Percentiles rank a stretch among this genome's conserved stretches.
These are phyloP conservation scores for Hypoxylon lienhwacheense DNA, from an alignment of 495 filamentous ascomycete genomes.

Conservation along the genomic window DNA sequence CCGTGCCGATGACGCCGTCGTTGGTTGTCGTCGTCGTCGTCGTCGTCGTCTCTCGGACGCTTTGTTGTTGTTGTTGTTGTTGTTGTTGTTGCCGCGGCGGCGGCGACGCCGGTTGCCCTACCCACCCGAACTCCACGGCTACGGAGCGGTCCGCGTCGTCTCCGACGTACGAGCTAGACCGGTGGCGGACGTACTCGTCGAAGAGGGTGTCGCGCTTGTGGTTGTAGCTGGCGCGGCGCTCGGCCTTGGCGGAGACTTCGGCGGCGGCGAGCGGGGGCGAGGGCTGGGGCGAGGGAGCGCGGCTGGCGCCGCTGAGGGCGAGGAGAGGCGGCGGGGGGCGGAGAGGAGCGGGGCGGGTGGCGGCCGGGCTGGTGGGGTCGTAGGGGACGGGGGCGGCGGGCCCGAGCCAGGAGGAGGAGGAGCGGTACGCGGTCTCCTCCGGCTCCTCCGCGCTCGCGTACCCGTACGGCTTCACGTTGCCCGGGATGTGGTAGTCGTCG, in stretches of 20 bases:
- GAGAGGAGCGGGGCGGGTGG: slow-evolving; percentile 28
- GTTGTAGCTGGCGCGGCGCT: slow-evolving; percentile 34
- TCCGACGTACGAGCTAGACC: slow-evolving; percentile 30
- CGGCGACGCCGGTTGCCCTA: no score
- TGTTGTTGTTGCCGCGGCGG: no score
- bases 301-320: slow-evolving; percentile 13
- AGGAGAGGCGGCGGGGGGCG: slow-evolving; percentile 25
- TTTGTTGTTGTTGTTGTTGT: no score
- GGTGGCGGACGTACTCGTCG: slow-evolving; percentile 36
- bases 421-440: slow-evolving; percentile 27
- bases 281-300: slow-evolving; percentile 17
- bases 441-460: slow-evolving; percentile 30
- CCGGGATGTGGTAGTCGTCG: slow-evolving; percentile 48
- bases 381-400: slow-evolving; percentile 22
- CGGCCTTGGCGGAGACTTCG: not conserved
- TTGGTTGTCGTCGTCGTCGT: no score
- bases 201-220: slow-evolving; percentile 43
- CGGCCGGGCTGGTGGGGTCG: slow-evolving; percentile 25
- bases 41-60: no score
- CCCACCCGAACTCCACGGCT: slow-evolving; percentile 47
- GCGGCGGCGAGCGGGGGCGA: slow-evolving; percentile 9
- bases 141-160: slow-evolving; percentile 41
- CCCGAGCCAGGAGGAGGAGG: no score
- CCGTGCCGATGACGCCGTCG: slow-evolving; percentile 25
- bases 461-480: slow-evolving; percentile 40